Percentiles rank a stretch among this genome's conserved stretches.
Conservation (phyloP, 2,329 filamentous ascomycete genomes). For the Gliomastix tumulicola region DNA sequence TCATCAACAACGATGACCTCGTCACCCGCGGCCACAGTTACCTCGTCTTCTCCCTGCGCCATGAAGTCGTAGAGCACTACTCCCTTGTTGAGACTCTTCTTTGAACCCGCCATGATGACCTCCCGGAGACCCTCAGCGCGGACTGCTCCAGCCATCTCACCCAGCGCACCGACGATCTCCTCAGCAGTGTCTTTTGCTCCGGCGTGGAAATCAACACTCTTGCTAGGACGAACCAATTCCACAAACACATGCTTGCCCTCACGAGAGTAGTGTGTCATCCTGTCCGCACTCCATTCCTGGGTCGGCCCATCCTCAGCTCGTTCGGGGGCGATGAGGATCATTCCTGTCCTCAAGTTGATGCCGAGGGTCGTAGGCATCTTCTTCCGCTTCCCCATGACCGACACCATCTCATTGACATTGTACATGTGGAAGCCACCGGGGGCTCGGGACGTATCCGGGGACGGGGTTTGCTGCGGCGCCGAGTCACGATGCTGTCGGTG, state of each 20-base stretch:
- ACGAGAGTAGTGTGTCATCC: conserved; percentile 94
- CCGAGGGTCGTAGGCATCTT: conserved; percentile 97
- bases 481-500: neutral
- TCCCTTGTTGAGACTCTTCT: conserved; percentile 68
- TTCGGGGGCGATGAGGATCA: conserved; percentile 86
- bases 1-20: conserved; percentile 90
- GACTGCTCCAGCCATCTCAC: conserved; percentile 81
- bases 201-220: conserved; percentile 93
- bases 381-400: conserved; percentile 93
- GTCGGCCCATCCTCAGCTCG: conserved; percentile 74
- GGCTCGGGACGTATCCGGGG: conserved; percentile 46
- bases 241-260: conserved; percentile 98
- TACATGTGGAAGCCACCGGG: conserved; percentile 88
- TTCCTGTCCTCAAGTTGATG: conserved; percentile 82
- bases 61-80: conserved; percentile 91
- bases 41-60: conserved; percentile 94
- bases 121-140: conserved; percentile 79
- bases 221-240: conserved; percentile 85
- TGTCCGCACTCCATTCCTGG: conserved; percentile 91
- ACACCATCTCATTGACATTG: conserved; percentile 95
- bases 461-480: conserved; percentile 44
- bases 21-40: conserved; percentile 83
- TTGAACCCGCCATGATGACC: conserved; percentile 73
- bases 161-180: conserved; percentile 82
- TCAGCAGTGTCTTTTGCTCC: conserved; percentile 94